Evolutionary conservation across 2,329 filamentous ascomycete genomes (phyloP).

Genomic region (Oidium heveae): DNA sequence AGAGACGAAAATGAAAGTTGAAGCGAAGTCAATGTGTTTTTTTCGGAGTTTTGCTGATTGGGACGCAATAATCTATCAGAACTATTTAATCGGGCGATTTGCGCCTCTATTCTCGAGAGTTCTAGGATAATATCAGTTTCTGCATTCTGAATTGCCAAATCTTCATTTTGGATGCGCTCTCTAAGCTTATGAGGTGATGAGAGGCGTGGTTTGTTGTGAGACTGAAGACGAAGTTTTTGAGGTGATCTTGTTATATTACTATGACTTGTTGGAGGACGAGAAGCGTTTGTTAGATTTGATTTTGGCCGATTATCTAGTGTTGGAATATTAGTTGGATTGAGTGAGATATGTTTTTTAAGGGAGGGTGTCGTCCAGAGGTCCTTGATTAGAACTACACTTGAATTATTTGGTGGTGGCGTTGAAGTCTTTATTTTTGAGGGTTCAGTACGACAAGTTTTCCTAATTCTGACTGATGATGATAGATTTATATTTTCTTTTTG

Average conservation of each 20-base stretch:
- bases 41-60: slow-evolving; percentile 1
- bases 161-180: slow-evolving; percentile 65
- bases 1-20: slow-evolving; percentile 37
- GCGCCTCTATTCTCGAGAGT: slow-evolving; percentile 54
- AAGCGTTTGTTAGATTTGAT: slow-evolving; percentile 4
- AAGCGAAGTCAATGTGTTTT: slow-evolving; percentile 14
- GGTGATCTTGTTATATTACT: slow-evolving; percentile 7
- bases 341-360: slow-evolving; percentile 8
- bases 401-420: slow-evolving; percentile 3
- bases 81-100: slow-evolving; percentile 34
- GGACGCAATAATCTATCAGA: slow-evolving; percentile 15
- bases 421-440: slow-evolving; percentile 10
- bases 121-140: slow-evolving; percentile 50
- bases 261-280: slow-evolving; percentile 2
- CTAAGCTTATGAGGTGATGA: slow-evolving; percentile 53
- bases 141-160: slow-evolving; percentile 43
- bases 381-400: slow-evolving; percentile 9
- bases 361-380: slow-evolving; percentile 10
- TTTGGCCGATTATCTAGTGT: slow-evolving; percentile 6
- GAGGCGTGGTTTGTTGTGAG: slow-evolving; percentile 45
- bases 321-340: slow-evolving; percentile 13
- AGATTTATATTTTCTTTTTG: slow-evolving; percentile 11
- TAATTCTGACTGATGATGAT: slow-evolving; percentile 4
- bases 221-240: slow-evolving; percentile 36
- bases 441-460: slow-evolving; percentile 11